Evolutionary conservation across 345 rosid species (phyloP).

Genomic region (Populus davidiana): DNA sequence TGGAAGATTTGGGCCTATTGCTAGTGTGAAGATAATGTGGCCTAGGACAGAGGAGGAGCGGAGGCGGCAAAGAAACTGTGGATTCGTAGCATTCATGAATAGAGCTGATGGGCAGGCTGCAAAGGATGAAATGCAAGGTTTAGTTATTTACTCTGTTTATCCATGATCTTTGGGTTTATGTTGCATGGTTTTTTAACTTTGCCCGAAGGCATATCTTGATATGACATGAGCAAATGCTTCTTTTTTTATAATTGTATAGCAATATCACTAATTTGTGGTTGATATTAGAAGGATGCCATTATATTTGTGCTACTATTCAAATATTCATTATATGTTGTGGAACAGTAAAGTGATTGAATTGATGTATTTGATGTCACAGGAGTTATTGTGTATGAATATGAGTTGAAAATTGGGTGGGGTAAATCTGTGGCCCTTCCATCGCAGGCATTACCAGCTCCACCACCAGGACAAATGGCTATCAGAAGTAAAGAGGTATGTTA

Average conservation of each 20-base stretch:
- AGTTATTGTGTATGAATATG: conserved; percentile 90
- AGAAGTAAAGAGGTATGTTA: conserved; percentile 91
- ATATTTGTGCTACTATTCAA: background rate
- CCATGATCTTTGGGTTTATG: background rate
- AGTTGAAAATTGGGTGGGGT: conserved; percentile 98
- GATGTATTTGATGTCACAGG: conserved; percentile 46
- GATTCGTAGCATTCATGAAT: conserved; percentile 96
- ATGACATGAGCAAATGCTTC: background rate
- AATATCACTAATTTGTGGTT: background rate
- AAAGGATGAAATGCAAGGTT: conserved; percentile 99
- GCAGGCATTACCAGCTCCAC: conserved; percentile 98
- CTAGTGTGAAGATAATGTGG: conserved; percentile 99
- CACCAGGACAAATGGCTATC: conserved; percentile 99
- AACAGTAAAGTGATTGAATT: background rate
- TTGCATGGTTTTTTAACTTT: background rate
- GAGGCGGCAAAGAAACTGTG: conserved; percentile 92
- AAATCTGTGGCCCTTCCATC: conserved; percentile 99
- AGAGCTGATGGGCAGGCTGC: conserved; percentile 99
- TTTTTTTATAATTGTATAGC: background rate
- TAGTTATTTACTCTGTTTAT: background rate
- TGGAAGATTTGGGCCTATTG: conserved; percentile 99
- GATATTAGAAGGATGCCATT: background rate
- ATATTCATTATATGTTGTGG: background rate
- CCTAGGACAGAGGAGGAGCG: conserved; percentile 97
- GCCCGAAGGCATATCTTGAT: background rate